Conservation (phyloP, 2,329 filamentous ascomycete species). For the Monosporascus sp. region DNA sequence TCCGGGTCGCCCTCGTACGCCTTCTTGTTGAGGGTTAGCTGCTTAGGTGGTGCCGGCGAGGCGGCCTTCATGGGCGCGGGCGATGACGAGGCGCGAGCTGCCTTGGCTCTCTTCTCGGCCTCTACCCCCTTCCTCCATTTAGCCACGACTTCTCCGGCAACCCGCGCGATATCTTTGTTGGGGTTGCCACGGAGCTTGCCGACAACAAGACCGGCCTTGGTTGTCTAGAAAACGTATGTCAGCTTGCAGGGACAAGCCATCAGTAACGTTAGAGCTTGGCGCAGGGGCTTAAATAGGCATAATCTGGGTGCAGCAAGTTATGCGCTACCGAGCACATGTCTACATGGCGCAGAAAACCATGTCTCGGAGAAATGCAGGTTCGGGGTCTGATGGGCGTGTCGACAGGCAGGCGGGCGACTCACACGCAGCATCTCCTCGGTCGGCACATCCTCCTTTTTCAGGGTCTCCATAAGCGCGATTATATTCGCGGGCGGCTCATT, state of each 20-base stretch:
- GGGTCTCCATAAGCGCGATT: slow-evolving; percentile 66
- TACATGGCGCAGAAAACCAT: neutral
- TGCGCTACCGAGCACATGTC: neutral
- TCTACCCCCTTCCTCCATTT: slow-evolving; percentile 84
- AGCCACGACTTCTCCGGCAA: slow-evolving; percentile 76
- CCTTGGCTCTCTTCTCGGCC: slow-evolving; percentile 48
- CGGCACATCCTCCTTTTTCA: slow-evolving; percentile 75
- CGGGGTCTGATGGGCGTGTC: neutral
- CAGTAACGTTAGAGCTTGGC: neutral
- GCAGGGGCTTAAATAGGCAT: neutral
- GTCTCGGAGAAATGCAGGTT: slow-evolving; percentile 4
- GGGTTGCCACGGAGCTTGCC: slow-evolving; percentile 73
- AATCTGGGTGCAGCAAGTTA: neutral
- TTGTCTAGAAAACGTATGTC: slow-evolving; percentile 47
- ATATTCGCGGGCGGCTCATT: slow-evolving; percentile 71
- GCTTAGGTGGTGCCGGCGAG: slow-evolving; percentile 37
- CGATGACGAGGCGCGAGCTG: slow-evolving; percentile 48
- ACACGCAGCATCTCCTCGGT: slow-evolving; percentile 86
- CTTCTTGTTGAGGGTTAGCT: slow-evolving; percentile 44
- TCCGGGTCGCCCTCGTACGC: slow-evolving; percentile 61
- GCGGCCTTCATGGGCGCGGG: slow-evolving; percentile 37
- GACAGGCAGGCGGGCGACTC: slow-evolving; percentile 27
- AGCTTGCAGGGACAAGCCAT: slow-evolving; percentile 1
- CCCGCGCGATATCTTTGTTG: slow-evolving; percentile 73
- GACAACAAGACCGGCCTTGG: slow-evolving; percentile 85